These are phyloP conservation scores for Phytophthora nicotianae DNA, from an alignment of 352 stramenopile species.

Conservation along the genomic window DNA sequence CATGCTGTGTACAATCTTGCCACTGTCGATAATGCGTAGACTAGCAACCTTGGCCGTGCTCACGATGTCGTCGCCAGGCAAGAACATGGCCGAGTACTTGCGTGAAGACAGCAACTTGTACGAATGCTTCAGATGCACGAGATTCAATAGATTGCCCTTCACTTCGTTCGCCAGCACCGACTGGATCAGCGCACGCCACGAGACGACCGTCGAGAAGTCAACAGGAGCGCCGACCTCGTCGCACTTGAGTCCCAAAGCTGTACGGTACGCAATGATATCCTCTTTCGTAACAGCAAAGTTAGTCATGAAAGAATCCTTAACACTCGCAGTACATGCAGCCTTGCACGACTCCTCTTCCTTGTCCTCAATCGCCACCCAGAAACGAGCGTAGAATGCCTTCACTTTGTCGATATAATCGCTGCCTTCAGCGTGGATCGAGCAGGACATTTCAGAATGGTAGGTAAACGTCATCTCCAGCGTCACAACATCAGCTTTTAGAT, in stretches of 20 bases:
- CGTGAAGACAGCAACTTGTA: conserved; percentile 65
- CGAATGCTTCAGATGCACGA: conserved; percentile 87
- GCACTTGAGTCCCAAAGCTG: conserved; percentile 49
- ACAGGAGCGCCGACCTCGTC: conserved; percentile 46
- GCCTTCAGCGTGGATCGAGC: conserved; percentile 56
- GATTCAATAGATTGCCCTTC: conserved; percentile 76
- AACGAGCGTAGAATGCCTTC: conserved; percentile 79
- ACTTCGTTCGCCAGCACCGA: conserved; percentile 86
- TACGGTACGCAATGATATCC: conserved; percentile 68
- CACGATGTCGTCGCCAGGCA: conserved; percentile 66
- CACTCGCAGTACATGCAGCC: conserved; percentile 56
- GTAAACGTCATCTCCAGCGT: conserved; percentile 63
- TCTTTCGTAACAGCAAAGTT: conserved; percentile 64
- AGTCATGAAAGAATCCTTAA: conserved; percentile 60
- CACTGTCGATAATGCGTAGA: conserved; percentile 76
- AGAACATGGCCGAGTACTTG: conserved; percentile 51
- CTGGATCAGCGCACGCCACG: conserved; percentile 84
- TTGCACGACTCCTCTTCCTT: conserved; percentile 67
- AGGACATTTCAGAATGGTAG: conserved; percentile 49
- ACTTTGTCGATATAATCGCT: conserved; percentile 57
- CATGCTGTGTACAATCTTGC: conserved; percentile 79
- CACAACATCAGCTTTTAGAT: conserved; percentile 48
- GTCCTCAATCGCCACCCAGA: conserved; percentile 70
- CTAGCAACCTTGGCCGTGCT: conserved; percentile 68
- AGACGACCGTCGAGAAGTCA: conserved; percentile 82